These are phyloP conservation scores for Penicillium canescens DNA, from an alignment of 495 filamentous ascomycete genomes.

Conservation along the genomic window DNA sequence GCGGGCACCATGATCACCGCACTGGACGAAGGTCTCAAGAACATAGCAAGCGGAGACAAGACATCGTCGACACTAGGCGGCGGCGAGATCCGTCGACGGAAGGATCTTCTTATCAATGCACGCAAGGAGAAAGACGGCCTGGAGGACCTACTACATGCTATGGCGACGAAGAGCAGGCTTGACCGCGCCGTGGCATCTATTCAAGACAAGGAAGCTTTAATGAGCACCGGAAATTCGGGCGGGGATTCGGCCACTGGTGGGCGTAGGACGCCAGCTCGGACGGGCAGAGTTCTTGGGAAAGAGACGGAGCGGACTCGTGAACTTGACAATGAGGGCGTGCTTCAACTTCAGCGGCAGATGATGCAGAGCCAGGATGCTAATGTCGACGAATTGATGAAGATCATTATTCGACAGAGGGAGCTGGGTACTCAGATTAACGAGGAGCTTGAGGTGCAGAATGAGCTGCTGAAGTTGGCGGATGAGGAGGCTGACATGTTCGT, in stretches of 20 bases:
- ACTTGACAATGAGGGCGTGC: slow-evolving; percentile 83
- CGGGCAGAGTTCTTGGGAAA: slow-evolving; percentile 76
- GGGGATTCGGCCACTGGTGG: slow-evolving; percentile 9
- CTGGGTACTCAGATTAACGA: slow-evolving; percentile 82
- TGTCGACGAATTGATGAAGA: slow-evolving; percentile 72
- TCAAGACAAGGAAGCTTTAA: slow-evolving; percentile 57
- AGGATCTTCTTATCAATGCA: slow-evolving; percentile 75
- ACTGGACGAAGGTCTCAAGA: slow-evolving; percentile 71
- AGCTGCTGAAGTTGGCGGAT: slow-evolving; percentile 73
- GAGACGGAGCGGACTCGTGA: slow-evolving; percentile 89
- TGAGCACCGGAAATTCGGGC: slow-evolving; percentile 20
- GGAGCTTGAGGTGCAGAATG: slow-evolving; percentile 82
- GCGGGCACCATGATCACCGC: slow-evolving; percentile 65
- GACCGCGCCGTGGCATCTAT: slow-evolving; percentile 49
- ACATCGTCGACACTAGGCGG: slow-evolving; percentile 59
- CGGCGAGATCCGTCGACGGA: slow-evolving; percentile 81
- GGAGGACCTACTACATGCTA: slow-evolving; percentile 74
- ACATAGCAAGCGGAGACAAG: slow-evolving; percentile 25
- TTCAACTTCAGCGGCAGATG: slow-evolving; percentile 80
- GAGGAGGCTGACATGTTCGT: slow-evolving; percentile 67
- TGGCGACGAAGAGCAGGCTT: slow-evolving; percentile 59
- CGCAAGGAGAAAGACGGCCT: slow-evolving; percentile 83
- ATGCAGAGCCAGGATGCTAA: slow-evolving; percentile 86
- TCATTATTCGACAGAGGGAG: slow-evolving; percentile 79
- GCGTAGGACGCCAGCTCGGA: slow-evolving; percentile 27